These are phyloP conservation scores for Tricholoma saponaceum DNA, from an alignment of 768 basidiomycete species.

Conservation along the genomic window DNA sequence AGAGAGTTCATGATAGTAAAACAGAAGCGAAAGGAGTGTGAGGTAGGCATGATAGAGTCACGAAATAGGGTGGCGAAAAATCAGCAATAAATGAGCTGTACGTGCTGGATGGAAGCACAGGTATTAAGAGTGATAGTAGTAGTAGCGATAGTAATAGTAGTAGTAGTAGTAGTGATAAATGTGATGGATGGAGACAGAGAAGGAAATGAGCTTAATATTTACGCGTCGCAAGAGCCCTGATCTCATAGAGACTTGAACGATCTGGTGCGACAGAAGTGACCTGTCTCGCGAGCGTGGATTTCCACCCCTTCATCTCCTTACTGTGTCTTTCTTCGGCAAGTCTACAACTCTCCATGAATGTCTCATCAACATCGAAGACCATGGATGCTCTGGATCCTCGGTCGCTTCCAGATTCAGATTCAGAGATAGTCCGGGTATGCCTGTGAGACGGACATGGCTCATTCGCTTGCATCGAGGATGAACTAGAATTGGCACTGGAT, in stretches of 20 bases:
- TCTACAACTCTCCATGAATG: constrained; percentile 67
- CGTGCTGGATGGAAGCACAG: constrained; percentile 6
- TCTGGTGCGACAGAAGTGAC: constrained; percentile 45
- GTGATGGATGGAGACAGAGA: constrained; percentile 8
- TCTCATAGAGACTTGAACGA: constrained; percentile 71
- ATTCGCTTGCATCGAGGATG: constrained; percentile 28
- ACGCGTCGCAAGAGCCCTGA: constrained; percentile 81
- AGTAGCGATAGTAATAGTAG: too few species aligned
- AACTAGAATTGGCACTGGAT: constrained; percentile 19
- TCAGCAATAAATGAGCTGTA: constrained; percentile 22
- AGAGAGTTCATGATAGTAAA: constrained; percentile 5
- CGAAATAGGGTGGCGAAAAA: constrained; percentile 21
- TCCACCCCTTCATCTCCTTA: constrained; percentile 84
- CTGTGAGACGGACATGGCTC: constrained; percentile 59
- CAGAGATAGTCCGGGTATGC: constrained; percentile 64
- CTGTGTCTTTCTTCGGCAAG: constrained; percentile 81
- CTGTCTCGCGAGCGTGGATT: constrained; percentile 29
- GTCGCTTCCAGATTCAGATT: constrained; percentile 77
- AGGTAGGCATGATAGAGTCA: constrained; percentile 19
- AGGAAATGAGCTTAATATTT: constrained; percentile 51
- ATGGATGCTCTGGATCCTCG: constrained; percentile 79
- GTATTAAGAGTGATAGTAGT: constrained; percentile 13
- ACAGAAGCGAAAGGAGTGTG: constrained; percentile 16
- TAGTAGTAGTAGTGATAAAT: constrained; percentile 8
- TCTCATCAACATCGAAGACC: constrained; percentile 73